Evolutionary conservation across 805 yeast genomes (phyloP).

Genomic region (Saturnispora hagleri): DNA sequence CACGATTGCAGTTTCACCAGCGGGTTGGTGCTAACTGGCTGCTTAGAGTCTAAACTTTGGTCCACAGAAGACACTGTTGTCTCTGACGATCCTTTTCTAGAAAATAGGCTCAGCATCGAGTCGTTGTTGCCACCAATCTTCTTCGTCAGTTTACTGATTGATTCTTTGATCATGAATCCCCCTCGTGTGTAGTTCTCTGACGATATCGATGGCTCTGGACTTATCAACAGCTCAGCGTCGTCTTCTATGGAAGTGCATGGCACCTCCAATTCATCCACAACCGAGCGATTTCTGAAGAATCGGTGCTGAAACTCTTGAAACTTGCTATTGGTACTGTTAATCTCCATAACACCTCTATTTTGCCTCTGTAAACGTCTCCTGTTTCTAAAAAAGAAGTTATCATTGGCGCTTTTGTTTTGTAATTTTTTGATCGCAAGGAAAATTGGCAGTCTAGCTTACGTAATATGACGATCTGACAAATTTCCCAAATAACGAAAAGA

Average conservation of each 20-base stretch:
- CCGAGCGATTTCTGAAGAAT: not conserved
- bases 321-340: not conserved
- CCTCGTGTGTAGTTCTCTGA: not conserved
- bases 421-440: not conserved
- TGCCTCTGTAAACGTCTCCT: not conserved
- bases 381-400: not conserved
- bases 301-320: not conserved
- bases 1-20: not conserved
- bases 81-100: not conserved
- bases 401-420: not conserved
- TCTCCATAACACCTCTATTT: not conserved
- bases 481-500: not conserved
- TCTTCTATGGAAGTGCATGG: not conserved
- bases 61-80: not conserved
- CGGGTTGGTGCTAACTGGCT: not conserved
- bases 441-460: not conserved
- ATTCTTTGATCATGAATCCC: conserved; percentile 3
- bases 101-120: not conserved
- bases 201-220: not conserved
- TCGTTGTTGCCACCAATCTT: conserved; percentile 5
- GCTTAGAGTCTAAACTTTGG: not conserved
- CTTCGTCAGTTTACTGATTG: conserved; percentile 4
- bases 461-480: not conserved
- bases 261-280: not conserved
- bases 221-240: not conserved